Base-by-base conservation (phyloP, 1,139 yeast genomes). In the Debaryomycetaceae sp. region DNA sequence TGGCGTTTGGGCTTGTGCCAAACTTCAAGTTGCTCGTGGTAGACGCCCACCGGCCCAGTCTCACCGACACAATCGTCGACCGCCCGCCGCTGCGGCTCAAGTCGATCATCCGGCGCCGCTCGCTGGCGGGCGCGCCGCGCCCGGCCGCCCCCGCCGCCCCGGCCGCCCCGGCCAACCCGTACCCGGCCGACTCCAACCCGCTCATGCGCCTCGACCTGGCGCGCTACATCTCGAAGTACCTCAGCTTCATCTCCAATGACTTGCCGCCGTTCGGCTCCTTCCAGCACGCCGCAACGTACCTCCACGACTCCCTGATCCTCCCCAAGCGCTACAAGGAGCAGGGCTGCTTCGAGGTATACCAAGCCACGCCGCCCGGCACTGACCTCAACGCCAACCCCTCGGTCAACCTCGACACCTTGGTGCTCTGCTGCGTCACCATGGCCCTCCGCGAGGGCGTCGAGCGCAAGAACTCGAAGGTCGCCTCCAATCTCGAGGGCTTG, bases 261-360 rank as follows among this genome's bases (percentile, higher is more conserved):
- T 37, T 56, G 30, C 74, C 73, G 1, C 72, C 72, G 1, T 66
- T 67, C 46, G 71, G 70, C 2, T 40, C 45, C 3, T 60, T 56
- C 30, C 52, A 48, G 30, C 69, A 65, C 35, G 41, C 59, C 0
- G 32, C 46, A n/a, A 56, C 42, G 30, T 33, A 54, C 32, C 34
- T 37, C 11, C 41, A 42, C 5, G 35, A 38, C 4, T 28, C 37
- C 16, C 35, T 44, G 5, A 26, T 57, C 2, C 35, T 62, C 3
- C 70, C 70, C 10, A 61, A 55, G 38, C 62, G 53, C 37, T 64
- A 46, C 37, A 40, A 54, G 8, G 70, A 64, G 31, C 42, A 48
- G 8, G 71, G 68, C 4, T 52, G 41, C 28, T 34, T 65, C 13
- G 68, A 64, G 30, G 12, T 58, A 4, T 67, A 67, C 37, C 71